Conservation (phyloP, 2,329 filamentous ascomycete genomes). For the Whalleya microplaca region DNA sequence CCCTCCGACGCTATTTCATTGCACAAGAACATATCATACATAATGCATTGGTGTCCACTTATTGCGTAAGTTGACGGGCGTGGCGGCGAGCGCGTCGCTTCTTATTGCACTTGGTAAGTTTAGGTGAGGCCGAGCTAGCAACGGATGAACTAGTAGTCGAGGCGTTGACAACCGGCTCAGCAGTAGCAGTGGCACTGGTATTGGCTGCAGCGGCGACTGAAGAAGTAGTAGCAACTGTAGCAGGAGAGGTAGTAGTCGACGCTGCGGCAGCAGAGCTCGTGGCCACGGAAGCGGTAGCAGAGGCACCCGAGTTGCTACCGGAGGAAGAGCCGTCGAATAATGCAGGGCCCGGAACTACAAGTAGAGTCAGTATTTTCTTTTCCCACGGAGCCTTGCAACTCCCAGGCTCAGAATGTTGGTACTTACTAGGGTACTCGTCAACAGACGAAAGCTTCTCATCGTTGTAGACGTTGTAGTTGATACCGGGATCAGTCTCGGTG, state of each 20-base stretch:
- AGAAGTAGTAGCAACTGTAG: background rate
- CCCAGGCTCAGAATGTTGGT: background rate
- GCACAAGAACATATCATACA: background rate
- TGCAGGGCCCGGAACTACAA: conserved; percentile 9
- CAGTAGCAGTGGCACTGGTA: background rate
- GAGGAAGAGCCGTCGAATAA: conserved; percentile 11
- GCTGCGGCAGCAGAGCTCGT: background rate
- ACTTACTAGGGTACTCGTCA: conserved; percentile 12
- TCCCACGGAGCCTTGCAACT: background rate
- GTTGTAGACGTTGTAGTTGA: conserved; percentile 31
- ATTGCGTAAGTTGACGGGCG: conserved; percentile 12
- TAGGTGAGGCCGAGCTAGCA: background rate
- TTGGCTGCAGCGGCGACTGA: background rate
- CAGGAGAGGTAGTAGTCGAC: background rate
- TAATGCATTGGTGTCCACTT: background rate
- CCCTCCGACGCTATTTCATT: background rate
- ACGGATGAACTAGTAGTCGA: background rate
- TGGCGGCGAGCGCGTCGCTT: conserved; percentile 9
- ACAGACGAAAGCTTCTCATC: conserved; percentile 16
- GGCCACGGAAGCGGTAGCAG: conserved; percentile 2
- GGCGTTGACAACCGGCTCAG: background rate
- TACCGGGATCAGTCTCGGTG: conserved; percentile 25
- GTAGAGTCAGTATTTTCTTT: background rate
- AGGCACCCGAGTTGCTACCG: conserved; percentile 1
- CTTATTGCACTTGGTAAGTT: background rate